Base-by-base conservation (phyloP, 2,329 filamentous ascomycete species). In the Cytospora mali region DNA sequence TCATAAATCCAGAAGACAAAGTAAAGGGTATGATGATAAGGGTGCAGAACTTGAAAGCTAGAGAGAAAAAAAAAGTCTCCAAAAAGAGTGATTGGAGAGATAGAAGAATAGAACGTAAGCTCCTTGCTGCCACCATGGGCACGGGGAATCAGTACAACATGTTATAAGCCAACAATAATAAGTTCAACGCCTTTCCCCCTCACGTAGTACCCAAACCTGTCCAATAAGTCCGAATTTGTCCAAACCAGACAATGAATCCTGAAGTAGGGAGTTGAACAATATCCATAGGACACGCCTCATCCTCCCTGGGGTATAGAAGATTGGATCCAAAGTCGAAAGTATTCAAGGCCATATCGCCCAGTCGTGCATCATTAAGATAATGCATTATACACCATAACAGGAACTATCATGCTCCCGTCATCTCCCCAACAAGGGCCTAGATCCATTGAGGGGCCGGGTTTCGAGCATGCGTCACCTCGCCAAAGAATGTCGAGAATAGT, bases 401-500 rank as follows among this genome's bases (percentile, higher is more conserved):
- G 42, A 46, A 39, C 53, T 21, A 7, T 16, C 18, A 18, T 14
- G 11, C 1, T 4, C 23, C 0, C 5, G 18, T 23, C 29, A 13
- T 31, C 27, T 14, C 23, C 28, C 1, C 35, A 21, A 7, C 29
- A 4, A 13, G 23, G 21, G 14, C 33, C 71, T 66, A 85, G 66
- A 86, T 86, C 84, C 84, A 86, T 58, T 81, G 65, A 5, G 72
- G 74, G 14, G 76, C 65, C 18, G 75, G 51, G 11, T n/a, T 70
- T 48, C 73, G 71, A 23, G 71, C 65, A 7, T 70, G 68, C 53
- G 70, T 69, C 29, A 68, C 65, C 50, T 77, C 76, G 13, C 71
- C 79, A 71, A 90, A 88, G 73, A 89, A 86, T 64, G 79, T 82
- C 55, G 81, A 75, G 69, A 90, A 83, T 16, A 96, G 76, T 61